Percentiles rank a stretch among this genome's conserved stretches.
Evolutionary conservation across 805 yeast species (phyloP).

Genomic region (Metschnikowia sp.): DNA sequence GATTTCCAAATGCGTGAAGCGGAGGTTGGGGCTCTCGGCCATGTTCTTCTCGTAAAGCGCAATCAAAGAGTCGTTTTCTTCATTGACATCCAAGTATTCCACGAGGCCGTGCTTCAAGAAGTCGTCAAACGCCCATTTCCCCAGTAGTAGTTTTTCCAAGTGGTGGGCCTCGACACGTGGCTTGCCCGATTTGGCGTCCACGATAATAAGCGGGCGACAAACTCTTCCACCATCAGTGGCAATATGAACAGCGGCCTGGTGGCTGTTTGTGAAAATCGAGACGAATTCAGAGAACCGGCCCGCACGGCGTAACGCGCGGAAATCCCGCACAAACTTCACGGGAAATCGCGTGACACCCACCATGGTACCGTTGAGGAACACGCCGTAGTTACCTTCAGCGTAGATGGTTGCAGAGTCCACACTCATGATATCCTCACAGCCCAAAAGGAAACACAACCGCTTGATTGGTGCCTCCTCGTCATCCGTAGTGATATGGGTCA

Average conservation of each 20-base stretch:
- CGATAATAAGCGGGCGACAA: slow-evolving; percentile 93
- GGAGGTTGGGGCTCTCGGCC: slow-evolving; percentile 42
- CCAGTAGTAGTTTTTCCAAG: slow-evolving; percentile 56
- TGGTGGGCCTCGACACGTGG: slow-evolving; percentile 74
- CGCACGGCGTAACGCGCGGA: slow-evolving; percentile 76
- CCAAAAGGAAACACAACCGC: slow-evolving; percentile 72
- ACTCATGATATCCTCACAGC: slow-evolving; percentile 81
- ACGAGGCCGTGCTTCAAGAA: slow-evolving; percentile 82
- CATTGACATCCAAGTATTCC: slow-evolving; percentile 95
- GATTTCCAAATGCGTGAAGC: slow-evolving; percentile 86
- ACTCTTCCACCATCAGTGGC: slow-evolving; percentile 99
- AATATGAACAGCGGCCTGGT: slow-evolving; percentile 90
- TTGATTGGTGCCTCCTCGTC: slow-evolving; percentile 91
- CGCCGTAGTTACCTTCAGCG: slow-evolving; percentile 72
- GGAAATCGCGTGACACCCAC: slow-evolving; percentile 89
- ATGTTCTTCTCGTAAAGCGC: slow-evolving; percentile 74
- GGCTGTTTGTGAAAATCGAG: slow-evolving; percentile 84
- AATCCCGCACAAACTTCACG: slow-evolving; percentile 69
- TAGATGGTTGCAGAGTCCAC: slow-evolving; percentile 84
- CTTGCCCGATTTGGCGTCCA: slow-evolving; percentile 52
- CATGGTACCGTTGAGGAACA: slow-evolving; percentile 90
- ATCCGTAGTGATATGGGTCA: slow-evolving; percentile 98
- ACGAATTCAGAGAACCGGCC: slow-evolving; percentile 88
- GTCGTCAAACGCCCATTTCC: slow-evolving; percentile 86
- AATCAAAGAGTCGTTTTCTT: slow-evolving; percentile 90